Evolutionary conservation across 2,329 filamentous ascomycete genomes (phyloP).

Genomic region (Helicocarpus griseus): DNA sequence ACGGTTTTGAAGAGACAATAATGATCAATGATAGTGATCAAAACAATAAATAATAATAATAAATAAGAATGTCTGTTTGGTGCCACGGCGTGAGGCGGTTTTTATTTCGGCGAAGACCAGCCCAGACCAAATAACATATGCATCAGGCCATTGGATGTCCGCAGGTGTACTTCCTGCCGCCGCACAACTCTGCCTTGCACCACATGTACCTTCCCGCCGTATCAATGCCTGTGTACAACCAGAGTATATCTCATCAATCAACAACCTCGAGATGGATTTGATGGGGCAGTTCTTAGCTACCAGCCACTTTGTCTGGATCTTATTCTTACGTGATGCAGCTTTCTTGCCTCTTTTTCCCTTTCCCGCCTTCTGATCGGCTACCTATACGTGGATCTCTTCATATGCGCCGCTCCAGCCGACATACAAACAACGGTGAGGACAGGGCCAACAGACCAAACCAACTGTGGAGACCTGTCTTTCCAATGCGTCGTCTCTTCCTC

Average conservation of each 20-base stretch:
- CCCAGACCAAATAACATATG: not conserved
- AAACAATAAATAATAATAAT: too few species aligned
- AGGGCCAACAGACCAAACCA: not conserved
- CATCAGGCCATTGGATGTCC: not conserved
- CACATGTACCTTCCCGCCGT: not conserved
- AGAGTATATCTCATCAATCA: too few species aligned
- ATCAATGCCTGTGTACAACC: not conserved
- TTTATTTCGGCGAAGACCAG: not conserved
- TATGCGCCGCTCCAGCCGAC: not conserved
- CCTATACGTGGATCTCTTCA: not conserved
- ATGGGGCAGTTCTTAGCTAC: too few species aligned
- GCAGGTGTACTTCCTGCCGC: not conserved
- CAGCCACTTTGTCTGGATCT: too few species aligned
- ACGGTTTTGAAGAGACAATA: too few species aligned
- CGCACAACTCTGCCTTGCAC: not conserved
- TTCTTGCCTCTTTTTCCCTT: not conserved
- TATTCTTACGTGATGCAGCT: not conserved
- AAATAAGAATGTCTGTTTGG: too few species aligned
- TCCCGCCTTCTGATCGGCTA: not conserved
- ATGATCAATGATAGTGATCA: too few species aligned
- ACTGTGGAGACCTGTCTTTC: not conserved
- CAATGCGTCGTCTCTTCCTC: not conserved
- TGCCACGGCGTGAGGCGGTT: constrained; percentile 27
- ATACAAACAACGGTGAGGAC: not conserved
- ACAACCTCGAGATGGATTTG: too few species aligned